Evolutionary conservation across 1,284 basidiomycete species (phyloP), one percentile per base, ranked within the genome.

Genomic region (Pascua guehoae): DNA sequence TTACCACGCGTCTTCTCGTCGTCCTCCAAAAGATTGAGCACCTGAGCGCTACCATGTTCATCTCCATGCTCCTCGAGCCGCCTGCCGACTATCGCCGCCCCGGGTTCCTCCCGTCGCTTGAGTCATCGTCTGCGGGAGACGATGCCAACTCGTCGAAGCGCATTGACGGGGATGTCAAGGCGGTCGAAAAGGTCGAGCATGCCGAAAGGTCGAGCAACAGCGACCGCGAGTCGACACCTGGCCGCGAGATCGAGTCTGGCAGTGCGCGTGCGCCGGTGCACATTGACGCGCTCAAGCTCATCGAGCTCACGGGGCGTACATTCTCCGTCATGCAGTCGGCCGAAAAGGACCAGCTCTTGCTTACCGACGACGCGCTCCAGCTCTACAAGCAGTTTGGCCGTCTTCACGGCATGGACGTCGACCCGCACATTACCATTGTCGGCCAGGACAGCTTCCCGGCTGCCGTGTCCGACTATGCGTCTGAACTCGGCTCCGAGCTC

Each of bases 21-120:
- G 86, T 98, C 15, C 83, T 98, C n/a, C 91, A 93, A 73, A 88
- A 86, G 73, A 82, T 96, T 59, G 91, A 94, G 64, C 90, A 97
- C 70, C 79, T 98, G 8, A 78, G 80, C 0, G 76, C 80, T 1
- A 75, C 81, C 59, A 82, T 84, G 80, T 77, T 80, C 47, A 73
- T 82, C 56, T 72, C 80, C 15, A 78, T 81, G 58, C 77, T 82
- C 52, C 73, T 83, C 50, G 78, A 79, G 57, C 75, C 77, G 10
- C 58, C 63, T 2, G 48, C 65, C 43, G 46, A 43, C n/a, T 47
- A 5, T 41, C 51, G 15, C 42, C 36, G 39, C 17, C 44, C 47
- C 24, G 36, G 52, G 32, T 17, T 18, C 36, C 43, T 36, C 45
- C 24, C 45, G 24, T 12, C 43, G 83, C 84, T 0, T 86, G 24